Base-by-base conservation (phyloP, 371 early-diverging fungal species). In the Entomophthora muscae region DNA sequence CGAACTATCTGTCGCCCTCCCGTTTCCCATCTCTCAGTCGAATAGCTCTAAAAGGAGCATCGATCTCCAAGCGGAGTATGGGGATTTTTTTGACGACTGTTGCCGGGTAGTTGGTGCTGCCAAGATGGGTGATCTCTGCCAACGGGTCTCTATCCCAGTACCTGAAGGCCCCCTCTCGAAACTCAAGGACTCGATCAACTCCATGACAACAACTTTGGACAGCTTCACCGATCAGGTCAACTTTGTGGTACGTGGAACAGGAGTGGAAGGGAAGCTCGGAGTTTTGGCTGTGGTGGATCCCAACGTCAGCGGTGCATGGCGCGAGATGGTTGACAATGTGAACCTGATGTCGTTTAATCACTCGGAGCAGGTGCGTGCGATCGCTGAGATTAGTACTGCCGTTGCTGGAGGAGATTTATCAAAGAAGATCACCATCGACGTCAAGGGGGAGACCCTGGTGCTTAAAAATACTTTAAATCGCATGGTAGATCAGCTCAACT, bases 401-500 rank as follows among this genome's bases (percentile, higher is more conserved):
- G 84, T 87, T 65, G 85, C 83, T 10, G 70, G 75, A 23, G 88
- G 88, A 54, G 85, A 88, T 68, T 72, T 88, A 2, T 78, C 78
- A 21, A 77, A 80, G 67, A 79, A 83, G 67, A 77, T 82, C 69
- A 78, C 80, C 0, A 80, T 82, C 0, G 75, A 80, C 58, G 82
- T 83, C 27, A 75, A 79, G 67, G 88, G 88, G 30, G 84, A 84
- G 67, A 82, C 82, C 3, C 58, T 77, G 23, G 75, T 83, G 12
- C 71, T 87, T 3, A 87, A 85, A 66, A 78, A 81, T 31, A 83
- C 85, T 1, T 79, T 85, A 42, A 85, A 85, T 64, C 75, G 74
- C 1, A 85, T 85, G 86, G 78, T 78, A 13, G 76, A 75, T 21
- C 79, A 76, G 61, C 67, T 79, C 1, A 69, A 70, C 61, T 69